Evolutionary conservation across 2,329 filamentous ascomycete genomes (phyloP), one percentile per base, ranked within the genome.

Genomic region (Neurospora sp.): DNA sequence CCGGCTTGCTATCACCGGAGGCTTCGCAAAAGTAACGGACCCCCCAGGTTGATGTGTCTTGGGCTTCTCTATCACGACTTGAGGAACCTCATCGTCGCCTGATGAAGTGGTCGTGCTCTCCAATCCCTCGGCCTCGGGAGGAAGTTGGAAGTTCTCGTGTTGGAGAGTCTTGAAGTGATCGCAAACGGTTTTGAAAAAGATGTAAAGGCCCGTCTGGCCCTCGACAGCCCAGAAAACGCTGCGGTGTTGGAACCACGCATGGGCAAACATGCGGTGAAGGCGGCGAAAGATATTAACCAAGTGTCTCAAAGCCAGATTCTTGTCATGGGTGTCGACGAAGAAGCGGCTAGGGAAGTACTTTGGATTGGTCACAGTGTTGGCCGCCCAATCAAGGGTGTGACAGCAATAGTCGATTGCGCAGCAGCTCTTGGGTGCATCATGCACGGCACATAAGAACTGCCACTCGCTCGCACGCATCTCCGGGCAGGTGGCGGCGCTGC

Each of bases 331-430:
- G 78, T 87, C 86, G 8, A 86, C 81, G 68, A 87, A 85, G 73
- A 97, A 87, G 68, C 96, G 88, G 75, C 92, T 97, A 0, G 96
- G 95, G 78, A 99, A 99, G 78, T 96, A 91, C 83, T 97, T 97
- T 69, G 93, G 92, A 76, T 93, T 96, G 2, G 95, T 97, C 70
- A 99, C 89, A 23, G 95, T 92, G 76, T 96, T 97, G 70, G 93
- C 94, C 2, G 96, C 96, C 93, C 95, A 98, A 82, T 99, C 96
- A 62, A 99, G 89, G 0, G 96, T 99, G 79, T 99, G 96, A 79
- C 95, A 98, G 85, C 94, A 97, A 82, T 99, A 99, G 82, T 99
- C 96, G 77, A 99, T 97, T 68, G 96, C 96, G 80, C 95, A 97
- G 83, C 96, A 99, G 76, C 91, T 92, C 82, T 98, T 98, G 67